Conservation (phyloP, 306 rosid species). For the Purshia tridentata region DNA sequence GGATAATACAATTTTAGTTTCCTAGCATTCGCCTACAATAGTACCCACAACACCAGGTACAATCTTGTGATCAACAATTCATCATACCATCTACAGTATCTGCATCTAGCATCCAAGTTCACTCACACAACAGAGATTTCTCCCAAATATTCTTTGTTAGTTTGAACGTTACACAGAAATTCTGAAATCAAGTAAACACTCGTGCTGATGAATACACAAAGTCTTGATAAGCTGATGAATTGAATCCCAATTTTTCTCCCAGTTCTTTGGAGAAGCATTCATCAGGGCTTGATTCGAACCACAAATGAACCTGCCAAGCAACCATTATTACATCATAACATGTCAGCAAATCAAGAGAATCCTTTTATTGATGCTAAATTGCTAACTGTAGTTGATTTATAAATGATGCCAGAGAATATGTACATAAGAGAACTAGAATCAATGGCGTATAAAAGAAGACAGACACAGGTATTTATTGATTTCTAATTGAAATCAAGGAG, state of each 20-base stretch:
- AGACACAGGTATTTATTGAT: background rate
- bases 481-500: background rate
- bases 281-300: slow-evolving; percentile 81
- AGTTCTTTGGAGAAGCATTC: slow-evolving; percentile 8
- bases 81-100: background rate
- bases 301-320: slow-evolving; percentile 79
- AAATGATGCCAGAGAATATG: background rate
- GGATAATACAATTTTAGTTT: background rate
- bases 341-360: slow-evolving; percentile 12
- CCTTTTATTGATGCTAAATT: background rate
- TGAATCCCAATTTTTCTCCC: background rate
- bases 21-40: background rate
- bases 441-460: background rate
- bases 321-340: slow-evolving; percentile 12
- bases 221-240: slow-evolving; percentile 19
- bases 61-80: background rate
- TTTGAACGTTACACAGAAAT: slow-evolving; percentile 2
- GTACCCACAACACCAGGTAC: background rate
- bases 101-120: background rate
- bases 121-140: background rate
- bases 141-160: background rate
- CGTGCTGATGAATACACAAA: background rate
- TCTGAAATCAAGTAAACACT: background rate
- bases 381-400: background rate
- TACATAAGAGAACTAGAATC: background rate